Evolutionary conservation across 1,139 yeast species (phyloP).

Genomic region (Zhuliangozyma blackwelliae): DNA sequence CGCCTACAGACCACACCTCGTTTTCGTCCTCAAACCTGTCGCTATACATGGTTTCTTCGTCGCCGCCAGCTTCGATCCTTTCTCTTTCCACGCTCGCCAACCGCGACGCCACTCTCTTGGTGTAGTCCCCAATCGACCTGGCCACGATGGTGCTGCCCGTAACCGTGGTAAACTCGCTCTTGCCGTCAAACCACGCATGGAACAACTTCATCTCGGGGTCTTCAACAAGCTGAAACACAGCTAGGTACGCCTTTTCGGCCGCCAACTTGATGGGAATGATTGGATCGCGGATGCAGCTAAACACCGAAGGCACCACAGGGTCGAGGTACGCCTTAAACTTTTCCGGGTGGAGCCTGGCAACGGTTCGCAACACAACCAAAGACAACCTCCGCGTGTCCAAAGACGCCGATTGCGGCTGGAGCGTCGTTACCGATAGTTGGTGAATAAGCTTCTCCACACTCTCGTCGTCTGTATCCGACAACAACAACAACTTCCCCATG

Average conservation of each 20-base stretch:
- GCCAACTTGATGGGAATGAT: constrained; percentile 90
- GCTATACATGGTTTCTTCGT: constrained; percentile 76
- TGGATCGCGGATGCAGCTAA: constrained; percentile 78
- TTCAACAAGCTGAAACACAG: constrained; percentile 67
- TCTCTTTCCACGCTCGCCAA: constrained; percentile 84
- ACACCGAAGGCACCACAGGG: constrained; percentile 65
- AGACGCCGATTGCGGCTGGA: constrained; percentile 57
- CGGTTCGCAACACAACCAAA: constrained; percentile 70
- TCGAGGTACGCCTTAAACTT: constrained; percentile 48
- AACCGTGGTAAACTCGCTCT: constrained; percentile 28
- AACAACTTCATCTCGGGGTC: constrained; percentile 58
- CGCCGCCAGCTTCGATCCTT: constrained; percentile 87
- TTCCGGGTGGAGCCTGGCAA: constrained; percentile 58
- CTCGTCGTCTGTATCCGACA: constrained; percentile 41
- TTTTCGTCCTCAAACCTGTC: constrained; percentile 82
- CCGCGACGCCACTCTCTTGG: constrained; percentile 80
- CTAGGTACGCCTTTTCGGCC: constrained; percentile 85
- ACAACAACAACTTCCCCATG: constrained; percentile 71
- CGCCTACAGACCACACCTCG: constrained; percentile 88
- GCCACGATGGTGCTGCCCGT: constrained; percentile 51
- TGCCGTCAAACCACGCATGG: constrained; percentile 52
- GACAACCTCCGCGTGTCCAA: constrained; percentile 79
- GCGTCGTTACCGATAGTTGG: constrained; percentile 48
- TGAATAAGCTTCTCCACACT: constrained; percentile 31
- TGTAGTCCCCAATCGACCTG: constrained; percentile 81